Percentiles rank a stretch among this genome's conserved stretches.
Conservation (phyloP, 345 rosid species). For the Camelina sativa region DNA sequence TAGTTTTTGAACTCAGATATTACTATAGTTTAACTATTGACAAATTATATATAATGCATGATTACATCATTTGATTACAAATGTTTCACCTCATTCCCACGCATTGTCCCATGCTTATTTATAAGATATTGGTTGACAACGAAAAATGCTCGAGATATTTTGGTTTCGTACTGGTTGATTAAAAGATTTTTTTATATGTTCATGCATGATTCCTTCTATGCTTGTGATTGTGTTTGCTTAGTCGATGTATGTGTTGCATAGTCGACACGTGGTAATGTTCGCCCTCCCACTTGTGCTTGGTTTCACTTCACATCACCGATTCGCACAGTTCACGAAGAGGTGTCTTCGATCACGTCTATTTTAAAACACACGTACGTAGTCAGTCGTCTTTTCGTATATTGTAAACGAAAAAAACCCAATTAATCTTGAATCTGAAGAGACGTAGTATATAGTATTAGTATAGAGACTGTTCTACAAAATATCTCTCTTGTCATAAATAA, state of each 20-base stretch:
- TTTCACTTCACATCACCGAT: slow-evolving; percentile 28
- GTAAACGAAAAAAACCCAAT: too few relatives aligned
- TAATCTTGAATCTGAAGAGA: background rate
- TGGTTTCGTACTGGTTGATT: slow-evolving; percentile 16
- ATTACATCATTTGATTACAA: background rate
- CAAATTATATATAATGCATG: too few relatives aligned
- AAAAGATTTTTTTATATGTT: background rate
- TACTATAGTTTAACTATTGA: too few relatives aligned
- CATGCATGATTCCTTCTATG: slow-evolving; percentile 21
- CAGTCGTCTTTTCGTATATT: background rate
- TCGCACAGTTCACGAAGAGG: slow-evolving; percentile 24
- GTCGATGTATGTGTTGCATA: slow-evolving; percentile 30
- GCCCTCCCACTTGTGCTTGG: slow-evolving; percentile 34
- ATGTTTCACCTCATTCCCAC: background rate
- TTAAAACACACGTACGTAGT: background rate
- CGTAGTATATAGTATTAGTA: too few relatives aligned
- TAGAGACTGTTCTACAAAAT: background rate
- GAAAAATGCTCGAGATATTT: slow-evolving; percentile 30
- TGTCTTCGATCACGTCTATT: slow-evolving; percentile 4
- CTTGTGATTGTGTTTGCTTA: slow-evolving; percentile 10
- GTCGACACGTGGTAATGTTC: slow-evolving; percentile 37
- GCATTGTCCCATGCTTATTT: background rate
- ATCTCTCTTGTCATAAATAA: slow-evolving; percentile 2
- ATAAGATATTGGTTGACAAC: slow-evolving; percentile 14
- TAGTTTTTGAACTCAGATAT: background rate